Conservation (phyloP, 306 rosid genomes). For the Quillaja saponaria region DNA sequence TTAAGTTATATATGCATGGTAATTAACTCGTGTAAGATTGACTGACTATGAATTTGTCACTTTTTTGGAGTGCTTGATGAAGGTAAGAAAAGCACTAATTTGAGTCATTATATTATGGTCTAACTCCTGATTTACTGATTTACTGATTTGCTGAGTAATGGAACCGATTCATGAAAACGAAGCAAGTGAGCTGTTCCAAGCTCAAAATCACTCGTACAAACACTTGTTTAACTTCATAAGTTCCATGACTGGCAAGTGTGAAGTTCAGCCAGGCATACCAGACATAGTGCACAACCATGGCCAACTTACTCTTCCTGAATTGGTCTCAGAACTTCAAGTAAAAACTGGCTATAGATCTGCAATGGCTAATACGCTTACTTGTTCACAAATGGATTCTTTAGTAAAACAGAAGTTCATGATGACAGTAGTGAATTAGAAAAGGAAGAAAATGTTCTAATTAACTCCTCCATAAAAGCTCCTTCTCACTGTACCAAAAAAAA, state of each 20-base stretch:
- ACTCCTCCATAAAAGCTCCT: conserved; percentile 33
- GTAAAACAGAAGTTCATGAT: background rate
- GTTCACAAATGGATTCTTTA: conserved; percentile 31
- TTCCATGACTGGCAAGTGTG: conserved; percentile 39
- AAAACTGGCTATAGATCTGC: conserved; percentile 6
- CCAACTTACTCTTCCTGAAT: conserved; percentile 29
- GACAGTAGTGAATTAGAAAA: conserved; percentile 28
- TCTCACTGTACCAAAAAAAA: too few relatives aligned
- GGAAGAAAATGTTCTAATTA: conserved; percentile 31
- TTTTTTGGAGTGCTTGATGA: too few relatives aligned
- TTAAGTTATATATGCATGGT: too few relatives aligned
- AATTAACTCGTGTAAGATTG: too few relatives aligned
- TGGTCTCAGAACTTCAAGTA: conserved; percentile 32
- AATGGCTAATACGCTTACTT: conserved; percentile 32
- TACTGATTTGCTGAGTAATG: background rate
- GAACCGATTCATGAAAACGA: background rate
- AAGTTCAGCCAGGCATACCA: conserved; percentile 32
- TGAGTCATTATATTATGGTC: too few relatives aligned
- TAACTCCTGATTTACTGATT: too few relatives aligned
- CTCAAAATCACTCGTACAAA: conserved; percentile 39
- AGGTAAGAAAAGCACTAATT: too few relatives aligned
- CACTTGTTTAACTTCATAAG: conserved; percentile 13
- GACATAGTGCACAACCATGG: conserved; percentile 37
- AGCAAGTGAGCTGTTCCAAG: conserved; percentile 20
- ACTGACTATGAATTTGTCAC: too few relatives aligned